Conservation (phyloP, 345 rosid species). For the Boechera retrofracta region DNA sequence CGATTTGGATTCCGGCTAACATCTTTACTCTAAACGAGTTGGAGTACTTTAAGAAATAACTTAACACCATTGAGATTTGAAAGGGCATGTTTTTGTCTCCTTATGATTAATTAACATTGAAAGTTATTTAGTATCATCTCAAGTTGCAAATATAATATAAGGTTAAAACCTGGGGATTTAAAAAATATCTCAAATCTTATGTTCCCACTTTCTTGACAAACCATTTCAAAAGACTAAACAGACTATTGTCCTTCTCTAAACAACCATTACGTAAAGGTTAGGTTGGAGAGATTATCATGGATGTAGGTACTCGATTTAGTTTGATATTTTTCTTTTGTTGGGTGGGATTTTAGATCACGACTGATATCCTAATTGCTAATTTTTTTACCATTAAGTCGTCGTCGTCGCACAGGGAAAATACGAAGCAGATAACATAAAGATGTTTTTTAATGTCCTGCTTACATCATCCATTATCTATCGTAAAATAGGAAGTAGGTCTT, state of each 20-base stretch:
- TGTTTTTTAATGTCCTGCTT: background rate
- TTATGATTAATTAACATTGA: conserved; percentile 13
- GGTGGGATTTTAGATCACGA: conserved; percentile 39
- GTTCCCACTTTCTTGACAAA: conserved; percentile 26
- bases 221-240: background rate
- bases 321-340: background rate
- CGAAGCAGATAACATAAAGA: conserved; percentile 8
- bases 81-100: conserved; percentile 20
- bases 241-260: background rate
- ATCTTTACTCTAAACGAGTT: conserved; percentile 20
- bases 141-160: conserved; percentile 22
- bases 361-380: conserved; percentile 13
- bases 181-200: background rate
- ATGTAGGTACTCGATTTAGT: conserved; percentile 11
- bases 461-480: conserved; percentile 22
- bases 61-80: conserved; percentile 19
- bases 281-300: conserved; percentile 31
- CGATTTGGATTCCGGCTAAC: conserved; percentile 8
- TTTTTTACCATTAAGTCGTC: conserved; percentile 17
- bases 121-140: conserved; percentile 1
- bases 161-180: background rate
- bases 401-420: conserved; percentile 25
- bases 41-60: background rate
- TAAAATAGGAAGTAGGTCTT: conserved; percentile 1
- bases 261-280: background rate